Base-by-base conservation (phyloP, 2,329 filamentous ascomycete species). In the Aspergillus phoenicis region DNA sequence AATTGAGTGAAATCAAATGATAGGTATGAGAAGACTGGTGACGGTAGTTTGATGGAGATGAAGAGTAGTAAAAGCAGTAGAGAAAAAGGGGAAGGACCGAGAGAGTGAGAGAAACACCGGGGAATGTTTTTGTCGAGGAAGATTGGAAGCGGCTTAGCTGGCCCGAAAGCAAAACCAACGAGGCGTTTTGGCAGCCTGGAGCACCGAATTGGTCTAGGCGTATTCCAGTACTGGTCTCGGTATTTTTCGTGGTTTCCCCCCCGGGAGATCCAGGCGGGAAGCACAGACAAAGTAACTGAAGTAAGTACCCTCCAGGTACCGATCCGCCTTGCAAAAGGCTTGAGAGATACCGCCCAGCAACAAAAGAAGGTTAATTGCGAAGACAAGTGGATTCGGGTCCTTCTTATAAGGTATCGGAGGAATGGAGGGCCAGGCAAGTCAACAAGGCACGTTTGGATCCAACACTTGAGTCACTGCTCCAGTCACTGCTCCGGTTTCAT, bases 101-200 rank as follows among this genome's bases (percentile, higher is more conserved):
- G 20, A 17, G 48, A 30, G 48, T 5, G 26, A 26, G 11, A 36
- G 33, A 36, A 11, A 20, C 24, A 43, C 39, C 22, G 15, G 52
- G 26, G 52, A 55, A 43, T 55, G 52, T 45, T 28, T 55, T 28
- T 55, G 53, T 20, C 41, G 39, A 55, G n/a, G 51, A 53, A 39
- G 57, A 43, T 36, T 54, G 41, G 58, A 59, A 58, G 45, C 38
- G 63, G 64, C 59, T 64, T 61, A 67, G 62, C 58, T 68, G 64
- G 65, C 64, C 63, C 48, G 45, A 66, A 64, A 45, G 52, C 52
- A 48, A 51, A 39, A 43, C 52, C 13, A 48, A 47, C 52, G 58
- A 55, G 55, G 59, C 22, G 33, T 59, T 52, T 24, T 43, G 39
- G 28, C 43, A 51, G 48, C 56, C 39, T 24, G 52, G 33, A 45